phyloP scores from a whole-genome alignment of 2,329 filamentous ascomycete genomes.

The Arthroderma uncinatum region DNA sequence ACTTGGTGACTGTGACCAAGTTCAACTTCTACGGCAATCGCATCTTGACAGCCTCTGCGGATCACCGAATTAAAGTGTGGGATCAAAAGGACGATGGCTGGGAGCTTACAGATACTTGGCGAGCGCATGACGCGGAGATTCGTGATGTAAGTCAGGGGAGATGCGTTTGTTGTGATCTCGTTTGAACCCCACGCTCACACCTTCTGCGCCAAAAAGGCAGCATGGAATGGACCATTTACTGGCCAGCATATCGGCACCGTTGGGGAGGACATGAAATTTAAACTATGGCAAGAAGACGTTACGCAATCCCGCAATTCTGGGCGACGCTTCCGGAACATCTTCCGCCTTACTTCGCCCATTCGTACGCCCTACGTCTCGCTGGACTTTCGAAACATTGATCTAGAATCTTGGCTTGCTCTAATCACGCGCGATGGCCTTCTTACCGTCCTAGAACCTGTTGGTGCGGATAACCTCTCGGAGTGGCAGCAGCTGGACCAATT shows the following conservation, averaged over 20 bases:
- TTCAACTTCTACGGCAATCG: constrained; percentile 91
- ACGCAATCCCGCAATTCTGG: constrained; percentile 62
- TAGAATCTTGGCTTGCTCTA: constrained; percentile 74
- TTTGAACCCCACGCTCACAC: background rate
- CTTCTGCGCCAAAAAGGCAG: constrained; percentile 46
- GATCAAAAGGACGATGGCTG: constrained; percentile 64
- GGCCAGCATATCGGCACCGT: constrained; percentile 83
- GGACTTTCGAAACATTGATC: constrained; percentile 72
- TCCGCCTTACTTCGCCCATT: constrained; percentile 53
- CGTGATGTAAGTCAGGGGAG: constrained; percentile 53
- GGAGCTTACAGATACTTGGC: constrained; percentile 77
- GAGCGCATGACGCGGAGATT: constrained; percentile 80
- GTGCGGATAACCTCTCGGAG: constrained; percentile 66
- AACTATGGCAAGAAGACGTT: constrained; percentile 85
- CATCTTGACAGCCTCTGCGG: constrained; percentile 80
- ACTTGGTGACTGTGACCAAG: constrained; percentile 71
- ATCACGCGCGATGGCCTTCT: constrained; percentile 73
- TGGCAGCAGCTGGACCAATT: constrained; percentile 69
- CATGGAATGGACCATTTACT: constrained; percentile 85
- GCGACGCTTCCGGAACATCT: constrained; percentile 65
- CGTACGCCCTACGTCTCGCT: constrained; percentile 63
- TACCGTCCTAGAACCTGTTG: constrained; percentile 72
- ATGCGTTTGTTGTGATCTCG: background rate
- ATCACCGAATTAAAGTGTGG: constrained; percentile 88
- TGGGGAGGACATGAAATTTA: constrained; percentile 79